These are phyloP conservation scores for Pterocarpus santalinus DNA, from an alignment of 306 rosid species.

Conservation along the genomic window DNA sequence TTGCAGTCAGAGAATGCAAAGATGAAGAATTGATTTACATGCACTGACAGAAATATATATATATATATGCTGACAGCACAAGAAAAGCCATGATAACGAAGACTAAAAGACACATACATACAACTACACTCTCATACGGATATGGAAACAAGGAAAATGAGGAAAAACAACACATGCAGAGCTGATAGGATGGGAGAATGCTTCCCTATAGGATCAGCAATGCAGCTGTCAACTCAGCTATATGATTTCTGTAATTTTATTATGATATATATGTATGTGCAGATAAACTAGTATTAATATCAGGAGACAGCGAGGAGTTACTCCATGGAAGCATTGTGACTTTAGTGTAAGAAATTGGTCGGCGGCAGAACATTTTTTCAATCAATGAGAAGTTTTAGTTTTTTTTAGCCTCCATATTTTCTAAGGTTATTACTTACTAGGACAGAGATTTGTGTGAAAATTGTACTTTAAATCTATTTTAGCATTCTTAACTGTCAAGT, in stretches of 20 bases:
- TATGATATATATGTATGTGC: neutral
- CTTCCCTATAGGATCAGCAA: neutral
- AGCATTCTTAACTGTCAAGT: neutral
- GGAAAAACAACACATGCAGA: neutral
- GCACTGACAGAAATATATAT: conserved; percentile 49
- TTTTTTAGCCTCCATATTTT: neutral
- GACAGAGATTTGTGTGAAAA: neutral
- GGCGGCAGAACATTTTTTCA: neutral
- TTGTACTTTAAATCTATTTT: neutral
- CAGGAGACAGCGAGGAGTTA: neutral
- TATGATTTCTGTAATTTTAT: neutral
- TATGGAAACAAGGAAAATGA: neutral
- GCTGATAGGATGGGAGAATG: neutral
- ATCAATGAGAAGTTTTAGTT: neutral
- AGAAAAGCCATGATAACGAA: neutral
- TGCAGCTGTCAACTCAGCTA: neutral
- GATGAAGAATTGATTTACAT: conserved; percentile 75
- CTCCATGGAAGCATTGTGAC: neutral
- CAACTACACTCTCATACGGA: neutral
- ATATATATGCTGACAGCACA: neutral
- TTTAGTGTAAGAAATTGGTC: neutral
- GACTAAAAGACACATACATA: neutral
- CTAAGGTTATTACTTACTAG: neutral
- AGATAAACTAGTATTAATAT: neutral
- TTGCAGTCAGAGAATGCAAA: conserved; percentile 82